Evolutionary conservation across 148 eudicot genomes (phyloP).

Genomic region (Rhododendron kiyosumense): DNA sequence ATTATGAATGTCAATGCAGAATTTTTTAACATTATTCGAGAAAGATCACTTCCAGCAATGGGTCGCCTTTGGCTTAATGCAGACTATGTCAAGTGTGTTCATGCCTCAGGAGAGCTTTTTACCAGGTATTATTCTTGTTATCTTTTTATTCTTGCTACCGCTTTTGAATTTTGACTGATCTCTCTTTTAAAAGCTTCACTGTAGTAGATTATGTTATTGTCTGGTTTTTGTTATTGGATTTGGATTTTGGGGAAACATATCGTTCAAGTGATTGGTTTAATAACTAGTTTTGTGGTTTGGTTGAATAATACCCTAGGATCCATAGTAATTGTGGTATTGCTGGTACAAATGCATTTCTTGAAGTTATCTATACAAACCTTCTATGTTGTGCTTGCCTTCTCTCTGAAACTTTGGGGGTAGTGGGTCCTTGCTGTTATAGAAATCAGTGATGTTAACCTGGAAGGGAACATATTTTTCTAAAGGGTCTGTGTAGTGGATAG

Average conservation of each 20-base stretch:
- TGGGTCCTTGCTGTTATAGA: not conserved
- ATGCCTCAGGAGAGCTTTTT: slow-evolving; percentile 72
- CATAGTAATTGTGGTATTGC: not conserved
- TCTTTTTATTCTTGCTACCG: not conserved
- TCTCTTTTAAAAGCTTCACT: not conserved
- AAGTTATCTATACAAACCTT: not conserved
- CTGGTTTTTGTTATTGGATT: not conserved
- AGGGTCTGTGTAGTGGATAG: not conserved
- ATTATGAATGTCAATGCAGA: slow-evolving; percentile 73
- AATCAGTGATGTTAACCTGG: not conserved
- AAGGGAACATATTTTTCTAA: not conserved
- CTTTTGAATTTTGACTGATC: not conserved
- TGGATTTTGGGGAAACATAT: not conserved
- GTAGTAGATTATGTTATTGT: not conserved
- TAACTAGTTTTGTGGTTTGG: not conserved
- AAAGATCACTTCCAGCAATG: slow-evolving; percentile 74
- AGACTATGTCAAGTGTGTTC: slow-evolving; percentile 91
- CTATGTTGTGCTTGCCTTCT: not conserved
- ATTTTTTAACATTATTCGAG: slow-evolving; percentile 78
- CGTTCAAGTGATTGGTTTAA: not conserved
- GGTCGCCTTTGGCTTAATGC: slow-evolving; percentile 86
- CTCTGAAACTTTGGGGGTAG: too few relatives aligned
- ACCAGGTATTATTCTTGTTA: slow-evolving; percentile 53
- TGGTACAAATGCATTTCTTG: not conserved
- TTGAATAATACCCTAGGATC: not conserved